Conservation (phyloP, 2,329 filamentous ascomycete species). For the Cladorrhinum sp. region DNA sequence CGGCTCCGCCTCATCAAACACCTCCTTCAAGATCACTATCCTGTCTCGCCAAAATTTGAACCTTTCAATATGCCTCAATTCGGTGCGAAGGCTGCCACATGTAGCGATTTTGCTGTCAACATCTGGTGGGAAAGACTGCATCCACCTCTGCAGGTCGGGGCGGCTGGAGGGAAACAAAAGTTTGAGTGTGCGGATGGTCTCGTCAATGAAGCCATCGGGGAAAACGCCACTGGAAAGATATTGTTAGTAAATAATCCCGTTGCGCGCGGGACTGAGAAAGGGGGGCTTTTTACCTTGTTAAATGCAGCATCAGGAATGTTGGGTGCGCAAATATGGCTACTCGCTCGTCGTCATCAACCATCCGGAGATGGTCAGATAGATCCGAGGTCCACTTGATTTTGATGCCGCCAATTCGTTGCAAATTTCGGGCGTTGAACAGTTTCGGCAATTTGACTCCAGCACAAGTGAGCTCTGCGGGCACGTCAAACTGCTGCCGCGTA, state of each 20-base stretch:
- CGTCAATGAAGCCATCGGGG: background rate
- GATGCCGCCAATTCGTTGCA: background rate
- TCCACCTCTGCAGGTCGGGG: background rate
- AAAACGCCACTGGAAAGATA: too few species aligned
- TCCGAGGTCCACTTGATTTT: background rate
- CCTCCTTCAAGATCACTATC: slow-evolving; percentile 41
- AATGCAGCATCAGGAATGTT: background rate
- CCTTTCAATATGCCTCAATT: slow-evolving; percentile 24
- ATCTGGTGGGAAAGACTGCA: background rate
- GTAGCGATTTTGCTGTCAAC: background rate
- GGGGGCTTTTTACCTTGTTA: background rate
- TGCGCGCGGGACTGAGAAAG: too few species aligned
- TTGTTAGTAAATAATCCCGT: too few species aligned
- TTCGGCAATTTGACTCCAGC: background rate
- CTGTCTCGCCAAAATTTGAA: slow-evolving; percentile 43
- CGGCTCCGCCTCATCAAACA: slow-evolving; percentile 38
- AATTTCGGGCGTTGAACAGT: background rate
- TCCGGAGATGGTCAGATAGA: background rate
- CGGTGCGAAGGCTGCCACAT: background rate
- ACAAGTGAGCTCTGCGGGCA: background rate
- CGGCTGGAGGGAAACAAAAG: background rate
- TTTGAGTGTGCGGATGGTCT: background rate
- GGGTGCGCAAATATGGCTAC: background rate
- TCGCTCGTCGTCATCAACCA: background rate
- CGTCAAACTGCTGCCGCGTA: background rate